A percentile compares a stretch with the other conserved stretches of the same genome.
These are phyloP conservation scores for Coccinonectria pachysandricola DNA, from an alignment of 2,329 filamentous ascomycete genomes.

Conservation along the genomic window DNA sequence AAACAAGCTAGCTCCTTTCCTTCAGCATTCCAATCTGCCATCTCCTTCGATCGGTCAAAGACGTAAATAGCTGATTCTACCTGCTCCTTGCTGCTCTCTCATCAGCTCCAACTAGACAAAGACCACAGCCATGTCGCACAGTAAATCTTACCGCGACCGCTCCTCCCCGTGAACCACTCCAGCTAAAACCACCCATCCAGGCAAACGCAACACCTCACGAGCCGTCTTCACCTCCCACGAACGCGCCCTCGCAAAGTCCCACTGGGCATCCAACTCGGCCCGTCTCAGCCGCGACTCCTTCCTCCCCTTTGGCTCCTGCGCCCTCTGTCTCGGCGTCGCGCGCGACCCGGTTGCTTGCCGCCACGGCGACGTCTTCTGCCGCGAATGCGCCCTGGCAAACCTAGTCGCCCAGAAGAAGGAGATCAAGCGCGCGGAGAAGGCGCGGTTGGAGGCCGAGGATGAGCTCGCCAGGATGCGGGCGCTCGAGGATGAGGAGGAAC, in stretches of 20 bases:
- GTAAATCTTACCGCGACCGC: constrained; percentile 22
- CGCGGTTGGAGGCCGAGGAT: constrained; percentile 48
- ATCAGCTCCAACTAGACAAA: neutral
- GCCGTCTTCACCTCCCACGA: constrained; percentile 93
- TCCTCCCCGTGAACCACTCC: neutral
- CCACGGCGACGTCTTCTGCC: constrained; percentile 84
- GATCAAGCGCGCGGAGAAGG: constrained; percentile 68
- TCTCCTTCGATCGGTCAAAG: too few species aligned
- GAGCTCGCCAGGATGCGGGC: constrained; percentile 52
- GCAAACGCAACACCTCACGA: constrained; percentile 83
- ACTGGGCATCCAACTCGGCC: constrained; percentile 76
- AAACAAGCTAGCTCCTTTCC: too few species aligned
- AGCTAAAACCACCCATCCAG: constrained; percentile 25
- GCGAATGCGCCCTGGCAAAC: constrained; percentile 85
- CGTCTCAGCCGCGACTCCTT: constrained; percentile 84
- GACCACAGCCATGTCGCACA: constrained; percentile 29
- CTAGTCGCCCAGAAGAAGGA: constrained; percentile 88
- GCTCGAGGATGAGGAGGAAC: constrained; percentile 58
- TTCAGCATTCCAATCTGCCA: too few species aligned
- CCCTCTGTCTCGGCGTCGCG: constrained; percentile 73
- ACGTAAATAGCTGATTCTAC: too few species aligned
- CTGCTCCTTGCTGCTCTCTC: too few species aligned
- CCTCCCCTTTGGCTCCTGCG: constrained; percentile 80
- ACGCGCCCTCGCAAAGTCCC: constrained; percentile 66
- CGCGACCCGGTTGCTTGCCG: constrained; percentile 75